A percentile compares a stretch with the other conserved stretches of the same genome.
Evolutionary conservation across 139 green algal species (phyloP).

Genomic region (Haematococcus sp.): DNA sequence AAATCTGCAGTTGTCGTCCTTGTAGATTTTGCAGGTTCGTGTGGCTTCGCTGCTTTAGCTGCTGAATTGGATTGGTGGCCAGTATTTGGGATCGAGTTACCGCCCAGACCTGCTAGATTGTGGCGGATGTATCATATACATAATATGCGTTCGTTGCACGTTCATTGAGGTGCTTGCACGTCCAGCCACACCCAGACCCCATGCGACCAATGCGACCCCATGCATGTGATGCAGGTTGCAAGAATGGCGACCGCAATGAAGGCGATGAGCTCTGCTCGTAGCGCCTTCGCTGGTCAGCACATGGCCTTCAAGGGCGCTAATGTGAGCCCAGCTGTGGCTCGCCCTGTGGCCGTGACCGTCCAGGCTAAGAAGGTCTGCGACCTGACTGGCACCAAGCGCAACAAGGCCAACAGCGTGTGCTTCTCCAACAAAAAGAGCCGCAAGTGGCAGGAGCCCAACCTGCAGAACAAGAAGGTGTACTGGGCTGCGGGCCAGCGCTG

Average conservation of each 20-base stretch:
- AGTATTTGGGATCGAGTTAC: too few species aligned
- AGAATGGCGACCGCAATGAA: background rate
- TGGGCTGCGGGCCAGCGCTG: conserved; percentile 74
- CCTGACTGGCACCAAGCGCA: conserved; percentile 91
- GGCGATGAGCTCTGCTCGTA: conserved; percentile 9
- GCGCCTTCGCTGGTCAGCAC: background rate
- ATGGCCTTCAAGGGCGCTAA: conserved; percentile 10
- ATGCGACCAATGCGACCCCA: too few species aligned
- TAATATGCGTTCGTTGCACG: too few species aligned
- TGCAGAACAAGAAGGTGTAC: conserved; percentile 83
- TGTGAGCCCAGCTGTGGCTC: background rate
- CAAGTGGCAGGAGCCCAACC: conserved; percentile 94
- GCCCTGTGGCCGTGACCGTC: conserved; percentile 2
- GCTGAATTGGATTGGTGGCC: too few species aligned
- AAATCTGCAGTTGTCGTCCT: too few species aligned
- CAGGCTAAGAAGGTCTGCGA: conserved; percentile 68
- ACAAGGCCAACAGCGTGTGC: conserved; percentile 95
- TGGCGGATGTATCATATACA: too few species aligned
- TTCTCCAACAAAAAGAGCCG: conserved; percentile 98
- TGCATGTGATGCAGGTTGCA: too few species aligned
- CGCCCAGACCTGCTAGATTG: too few species aligned
- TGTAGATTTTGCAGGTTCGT: too few species aligned
- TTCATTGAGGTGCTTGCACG: too few species aligned
- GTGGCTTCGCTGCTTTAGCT: too few species aligned
- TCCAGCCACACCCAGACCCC: too few species aligned